These are phyloP conservation scores for Tylopilus subfusipes DNA, from an alignment of 768 basidiomycete genomes.

Conservation along the genomic window DNA sequence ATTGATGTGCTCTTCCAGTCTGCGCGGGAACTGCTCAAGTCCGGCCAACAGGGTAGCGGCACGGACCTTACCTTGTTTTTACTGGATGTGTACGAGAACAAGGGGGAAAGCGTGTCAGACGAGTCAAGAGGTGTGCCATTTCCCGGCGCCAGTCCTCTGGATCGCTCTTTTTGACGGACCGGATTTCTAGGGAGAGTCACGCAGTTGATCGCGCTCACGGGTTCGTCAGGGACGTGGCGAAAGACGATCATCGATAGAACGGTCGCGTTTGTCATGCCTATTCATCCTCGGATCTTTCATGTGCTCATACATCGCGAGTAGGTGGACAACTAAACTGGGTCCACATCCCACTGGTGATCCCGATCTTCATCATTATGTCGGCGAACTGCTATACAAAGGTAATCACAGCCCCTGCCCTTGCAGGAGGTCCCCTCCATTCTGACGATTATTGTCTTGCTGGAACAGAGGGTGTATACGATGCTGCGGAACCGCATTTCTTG, in stretches of 20 bases:
- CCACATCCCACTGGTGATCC: constrained; percentile 86
- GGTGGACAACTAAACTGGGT: constrained; percentile 83
- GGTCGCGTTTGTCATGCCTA: constrained; percentile 58
- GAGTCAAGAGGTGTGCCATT: constrained; percentile 70
- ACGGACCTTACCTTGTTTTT: constrained; percentile 79
- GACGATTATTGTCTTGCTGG: background rate
- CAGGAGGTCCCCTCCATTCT: background rate
- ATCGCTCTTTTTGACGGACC: background rate
- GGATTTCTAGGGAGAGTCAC: constrained; percentile 67
- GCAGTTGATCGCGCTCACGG: constrained; percentile 86
- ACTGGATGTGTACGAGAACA: constrained; percentile 78
- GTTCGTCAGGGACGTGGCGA: constrained; percentile 78
- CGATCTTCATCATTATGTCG: constrained; percentile 84
- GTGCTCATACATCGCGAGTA: constrained; percentile 33
- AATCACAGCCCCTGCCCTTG: constrained; percentile 2
- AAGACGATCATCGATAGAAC: constrained; percentile 85
- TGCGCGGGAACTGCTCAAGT: constrained; percentile 83
- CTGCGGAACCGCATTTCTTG: constrained; percentile 80
- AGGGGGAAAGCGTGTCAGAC: constrained; percentile 67
- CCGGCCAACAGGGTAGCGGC: constrained; percentile 85
- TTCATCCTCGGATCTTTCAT: constrained; percentile 5
- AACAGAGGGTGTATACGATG: constrained; percentile 69
- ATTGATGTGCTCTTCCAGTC: constrained; percentile 92
- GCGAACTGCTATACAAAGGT: constrained; percentile 87
- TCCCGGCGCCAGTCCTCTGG: background rate